Percentiles rank a stretch among this genome's conserved stretches.
Conservation (phyloP, 371 early-diverging fungal species). For the Apophysomyces sp. region DNA sequence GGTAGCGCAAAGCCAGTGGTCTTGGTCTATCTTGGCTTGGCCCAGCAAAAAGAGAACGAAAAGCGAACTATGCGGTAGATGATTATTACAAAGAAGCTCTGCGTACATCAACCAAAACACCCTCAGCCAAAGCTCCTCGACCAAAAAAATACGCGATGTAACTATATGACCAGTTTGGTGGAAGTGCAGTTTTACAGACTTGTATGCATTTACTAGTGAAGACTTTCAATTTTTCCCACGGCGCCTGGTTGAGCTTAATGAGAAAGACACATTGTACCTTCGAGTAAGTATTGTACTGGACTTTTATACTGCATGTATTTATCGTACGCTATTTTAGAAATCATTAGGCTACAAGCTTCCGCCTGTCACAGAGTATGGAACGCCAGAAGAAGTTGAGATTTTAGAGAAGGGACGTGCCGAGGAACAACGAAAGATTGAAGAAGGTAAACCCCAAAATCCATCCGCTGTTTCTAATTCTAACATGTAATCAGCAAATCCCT, state of each 20-base stretch:
- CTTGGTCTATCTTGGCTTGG: conserved; percentile 69
- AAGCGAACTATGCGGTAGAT: conserved; percentile 85
- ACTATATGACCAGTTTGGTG: conserved; percentile 7
- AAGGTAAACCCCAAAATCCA: conserved; percentile 8
- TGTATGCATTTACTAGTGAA: conserved; percentile 26
- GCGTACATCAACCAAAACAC: conserved; percentile 49
- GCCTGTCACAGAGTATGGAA: conserved; percentile 31
- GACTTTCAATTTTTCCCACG: conserved; percentile 95
- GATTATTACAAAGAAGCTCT: conserved; percentile 84
- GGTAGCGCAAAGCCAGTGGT: conserved; percentile 43
- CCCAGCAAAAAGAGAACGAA: conserved; percentile 87
- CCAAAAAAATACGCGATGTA: conserved; percentile 57
- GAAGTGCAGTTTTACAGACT: conserved; percentile 12
- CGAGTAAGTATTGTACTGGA: conserved; percentile 17
- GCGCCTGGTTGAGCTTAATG: conserved; percentile 75
- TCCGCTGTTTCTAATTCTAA: neutral
- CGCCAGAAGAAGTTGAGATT: conserved; percentile 41
- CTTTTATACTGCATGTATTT: neutral
- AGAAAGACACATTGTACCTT: conserved; percentile 72
- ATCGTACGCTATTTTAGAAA: conserved; percentile 32
- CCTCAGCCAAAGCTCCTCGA: conserved; percentile 52
- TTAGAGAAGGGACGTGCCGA: conserved; percentile 70
- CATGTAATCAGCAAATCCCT: conserved; percentile 66
- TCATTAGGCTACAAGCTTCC: conserved; percentile 63
- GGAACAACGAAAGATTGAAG: conserved; percentile 85